These are phyloP conservation scores for Musa troglodytarum DNA, from an alignment of 176 grass and related monocot genomes.

Conservation along the genomic window DNA sequence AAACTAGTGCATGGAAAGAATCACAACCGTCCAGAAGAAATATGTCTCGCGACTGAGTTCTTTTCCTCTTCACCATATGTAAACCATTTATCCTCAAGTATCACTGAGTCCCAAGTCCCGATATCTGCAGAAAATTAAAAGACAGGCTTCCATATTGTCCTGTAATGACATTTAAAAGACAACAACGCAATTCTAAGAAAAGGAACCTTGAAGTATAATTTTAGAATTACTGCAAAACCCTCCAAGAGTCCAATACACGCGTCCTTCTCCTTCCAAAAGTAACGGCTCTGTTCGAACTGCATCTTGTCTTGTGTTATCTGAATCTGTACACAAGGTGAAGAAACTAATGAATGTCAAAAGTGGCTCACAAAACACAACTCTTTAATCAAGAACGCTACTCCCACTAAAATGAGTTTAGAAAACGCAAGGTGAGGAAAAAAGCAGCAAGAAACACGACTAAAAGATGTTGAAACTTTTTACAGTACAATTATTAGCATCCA, in stretches of 20 bases:
- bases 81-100: slow-evolving; percentile 40
- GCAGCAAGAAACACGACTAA: neutral
- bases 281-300: slow-evolving; percentile 43
- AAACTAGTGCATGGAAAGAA: neutral
- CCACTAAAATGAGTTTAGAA: neutral
- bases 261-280: slow-evolving; percentile 25
- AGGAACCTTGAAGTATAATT: slow-evolving; percentile 47
- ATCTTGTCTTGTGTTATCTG: slow-evolving; percentile 30
- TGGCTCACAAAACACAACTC: neutral
- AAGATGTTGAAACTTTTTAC: neutral
- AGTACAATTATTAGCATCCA: too few species aligned
- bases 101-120: slow-evolving; percentile 17
- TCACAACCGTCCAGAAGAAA: slow-evolving; percentile 31
- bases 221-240: slow-evolving; percentile 10
- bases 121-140: slow-evolving; percentile 23
- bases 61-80: slow-evolving; percentile 31
- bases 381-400: neutral
- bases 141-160: neutral
- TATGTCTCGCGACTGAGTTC: slow-evolving; percentile 30
- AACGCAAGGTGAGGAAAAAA: slow-evolving; percentile 1
- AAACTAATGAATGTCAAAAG: slow-evolving; percentile 11
- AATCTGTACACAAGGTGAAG: slow-evolving; percentile 21
- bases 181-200: neutral
- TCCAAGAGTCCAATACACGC: slow-evolving; percentile 32
- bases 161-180: neutral